Base-by-base conservation (phyloP, 768 basidiomycete genomes). In the Boletus barrowsii region DNA sequence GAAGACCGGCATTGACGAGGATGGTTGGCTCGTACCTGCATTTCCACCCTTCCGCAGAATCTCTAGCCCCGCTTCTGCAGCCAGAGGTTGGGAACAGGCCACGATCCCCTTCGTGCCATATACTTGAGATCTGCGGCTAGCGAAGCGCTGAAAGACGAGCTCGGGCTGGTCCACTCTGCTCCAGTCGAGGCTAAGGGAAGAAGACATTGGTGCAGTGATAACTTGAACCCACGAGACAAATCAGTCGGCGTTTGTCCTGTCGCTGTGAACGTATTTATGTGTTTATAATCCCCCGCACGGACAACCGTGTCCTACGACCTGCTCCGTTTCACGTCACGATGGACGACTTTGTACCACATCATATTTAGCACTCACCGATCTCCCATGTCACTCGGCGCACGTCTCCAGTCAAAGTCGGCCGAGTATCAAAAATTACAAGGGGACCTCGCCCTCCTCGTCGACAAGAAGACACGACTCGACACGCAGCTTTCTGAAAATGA, bases 1-100 rank as follows among this genome's bases (percentile, higher is more conserved):
- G 35, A 54, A 18, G 33, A 3, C 20, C 29, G 33, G 22, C 55
- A 22, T 39, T 45, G 36, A 46, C 51, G 8, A 36, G 42, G n/a
- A 32, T 29, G n/a, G 37, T n/a, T n/a, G 29, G 47, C 42, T 76
- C 44, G 41, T 65, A 90, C 92, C 95, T 62, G 96, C 96, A 75
- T 99, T 99, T 48, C 97, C 97, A 13, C 97, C 97, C 69, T 87
- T 88, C 49, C 86, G 79, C 24, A 99, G 75, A 59, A 99, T 90
- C 72, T 97, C 93, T 30, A 98, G 71, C 0, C 96, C 97, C 17
- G 92, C 95, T 66, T 90, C 88, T 15, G 87, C 86, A 1, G 97
- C 97, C 37, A 93, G 77, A 45, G 97, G 93, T 66, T 99, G 97
- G 24, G 90, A 89, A 29, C 87, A 88, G 9, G 93, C 83, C 5